Evolutionary conservation across 306 rosid genomes (phyloP).

Genomic region (Quercus suber): DNA sequence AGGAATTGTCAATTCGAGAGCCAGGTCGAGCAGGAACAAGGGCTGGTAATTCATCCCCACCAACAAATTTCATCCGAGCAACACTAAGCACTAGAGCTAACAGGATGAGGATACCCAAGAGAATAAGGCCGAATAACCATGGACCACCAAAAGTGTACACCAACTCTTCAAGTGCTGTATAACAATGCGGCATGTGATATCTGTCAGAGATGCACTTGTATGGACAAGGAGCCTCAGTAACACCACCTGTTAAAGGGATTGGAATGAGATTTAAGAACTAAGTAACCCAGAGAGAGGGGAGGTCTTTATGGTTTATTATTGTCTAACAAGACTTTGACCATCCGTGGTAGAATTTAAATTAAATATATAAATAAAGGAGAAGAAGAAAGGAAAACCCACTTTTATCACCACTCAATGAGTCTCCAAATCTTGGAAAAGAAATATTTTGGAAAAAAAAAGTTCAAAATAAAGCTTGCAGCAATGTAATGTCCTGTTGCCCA

Average conservation of each 20-base stretch:
- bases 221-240: constrained; percentile 53
- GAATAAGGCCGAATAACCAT: constrained; percentile 58
- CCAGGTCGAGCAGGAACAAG: constrained; percentile 65
- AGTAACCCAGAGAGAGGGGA: background rate
- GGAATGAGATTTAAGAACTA: background rate
- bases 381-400: background rate
- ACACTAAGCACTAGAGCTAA: constrained; percentile 87
- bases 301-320: background rate
- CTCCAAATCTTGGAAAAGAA: background rate
- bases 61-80: constrained; percentile 79
- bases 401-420: background rate
- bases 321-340: constrained; percentile 6
- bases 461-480: constrained; percentile 5
- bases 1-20: constrained; percentile 75
- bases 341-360: background rate
- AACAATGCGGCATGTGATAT: constrained; percentile 60
- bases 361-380: background rate
- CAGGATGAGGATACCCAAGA: constrained; percentile 67
- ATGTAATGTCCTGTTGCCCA: constrained; percentile 9
- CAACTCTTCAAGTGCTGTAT: constrained; percentile 56
- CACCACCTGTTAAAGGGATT: constrained; percentile 42
- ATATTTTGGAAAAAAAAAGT: background rate
- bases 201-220: constrained; percentile 49
- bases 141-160: constrained; percentile 64
- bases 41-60: constrained; percentile 69